Evolutionary conservation across 1,139 yeast species (phyloP), one percentile per base, ranked within the genome.

Genomic region (Kodamaea alishanica): DNA sequence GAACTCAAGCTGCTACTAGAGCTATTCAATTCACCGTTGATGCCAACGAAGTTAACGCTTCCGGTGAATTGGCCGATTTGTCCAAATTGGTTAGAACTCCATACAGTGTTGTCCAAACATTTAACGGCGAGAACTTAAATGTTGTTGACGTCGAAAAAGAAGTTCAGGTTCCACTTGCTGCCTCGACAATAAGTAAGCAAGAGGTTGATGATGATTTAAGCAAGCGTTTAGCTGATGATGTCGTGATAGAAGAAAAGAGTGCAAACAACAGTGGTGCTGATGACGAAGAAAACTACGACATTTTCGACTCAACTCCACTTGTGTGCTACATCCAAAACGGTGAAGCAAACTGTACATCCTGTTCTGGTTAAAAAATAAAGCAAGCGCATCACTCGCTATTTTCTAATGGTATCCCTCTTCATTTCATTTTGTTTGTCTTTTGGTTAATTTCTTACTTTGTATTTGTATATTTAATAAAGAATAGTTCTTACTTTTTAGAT

Each of bases 1-100:
- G 83, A 61, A 77, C 83, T 4, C 81, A 77, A 58, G 81, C 81
- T 45, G 83, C 83, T 33, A 67, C 80, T 30, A 74, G 79, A 48
- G 81, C 82, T 36, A 77, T 77, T 53, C 81, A 77, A 56, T 77
- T 77, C 53, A 77, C 82, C 20, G 75, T 77, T 41, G 81, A 76
- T 53, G 57, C 68, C 58, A 48, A 48, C 33, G 54, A 67, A 20
- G 64, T 59, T 42, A 53, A 48, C 30, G 29, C 41, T 30, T 49
- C 47, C 26, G 47, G 46, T 24, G 40, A 40, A 23, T 37, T 48
- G 4, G 44, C 37, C 5, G 42, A 41, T 30, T 6, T 38, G 28
- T 24, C 33, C 34, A 35, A 38, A 32, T 38, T 41, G 36, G 30
- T 33, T 12, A 39, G 44, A 33, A 41, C 33, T 32, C 44, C 44